These are phyloP conservation scores for Gyrodon lividus DNA, from an alignment of 768 basidiomycete genomes.

Conservation along the genomic window DNA sequence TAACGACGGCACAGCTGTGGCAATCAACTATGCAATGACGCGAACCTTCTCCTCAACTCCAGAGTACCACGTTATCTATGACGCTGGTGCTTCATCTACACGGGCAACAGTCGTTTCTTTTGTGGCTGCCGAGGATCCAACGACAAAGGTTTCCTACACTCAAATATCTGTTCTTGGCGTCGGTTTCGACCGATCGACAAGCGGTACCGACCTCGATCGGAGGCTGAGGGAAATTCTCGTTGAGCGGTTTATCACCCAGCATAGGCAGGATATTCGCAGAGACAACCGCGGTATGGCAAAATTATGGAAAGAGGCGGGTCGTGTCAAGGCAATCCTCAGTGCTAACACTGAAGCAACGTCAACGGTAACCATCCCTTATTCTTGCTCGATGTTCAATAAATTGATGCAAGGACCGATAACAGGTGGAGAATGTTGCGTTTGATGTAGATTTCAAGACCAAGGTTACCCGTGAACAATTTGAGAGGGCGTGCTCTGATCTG, in stretches of 20 bases:
- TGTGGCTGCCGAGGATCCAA: slow-evolving; percentile 45
- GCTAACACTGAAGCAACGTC: slow-evolving; percentile 83
- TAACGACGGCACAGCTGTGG: slow-evolving; percentile 93
- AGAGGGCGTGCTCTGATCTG: slow-evolving; percentile 68
- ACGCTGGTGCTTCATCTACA: slow-evolving; percentile 85
- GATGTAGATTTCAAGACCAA: slow-evolving; percentile 89
- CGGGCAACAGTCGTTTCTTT: slow-evolving; percentile 78
- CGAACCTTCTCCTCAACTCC: slow-evolving; percentile 70
- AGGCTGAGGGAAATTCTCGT: slow-evolving; percentile 79
- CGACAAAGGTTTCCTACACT: slow-evolving; percentile 54
- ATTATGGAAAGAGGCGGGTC: slow-evolving; percentile 89
- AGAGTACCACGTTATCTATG: slow-evolving; percentile 90
- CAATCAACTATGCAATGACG: slow-evolving; percentile 98
- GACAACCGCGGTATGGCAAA: slow-evolving; percentile 90
- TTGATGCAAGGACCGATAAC: slow-evolving; percentile 5
- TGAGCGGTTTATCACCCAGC: slow-evolving; percentile 69
- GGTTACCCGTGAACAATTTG: slow-evolving; percentile 76
- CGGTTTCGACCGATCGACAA: slow-evolving; percentile 73
- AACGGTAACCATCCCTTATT: slow-evolving; percentile 46
- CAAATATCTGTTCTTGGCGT: slow-evolving; percentile 77
- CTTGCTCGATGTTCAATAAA: background rate
- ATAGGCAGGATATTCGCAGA: slow-evolving; percentile 62
- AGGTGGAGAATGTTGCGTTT: slow-evolving; percentile 87
- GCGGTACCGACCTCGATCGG: slow-evolving; percentile 85
- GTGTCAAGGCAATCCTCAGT: slow-evolving; percentile 90